phyloP scores from a whole-genome alignment of 2,329 filamentous ascomycete species.

The Fonsecaea pugnacius region DNA sequence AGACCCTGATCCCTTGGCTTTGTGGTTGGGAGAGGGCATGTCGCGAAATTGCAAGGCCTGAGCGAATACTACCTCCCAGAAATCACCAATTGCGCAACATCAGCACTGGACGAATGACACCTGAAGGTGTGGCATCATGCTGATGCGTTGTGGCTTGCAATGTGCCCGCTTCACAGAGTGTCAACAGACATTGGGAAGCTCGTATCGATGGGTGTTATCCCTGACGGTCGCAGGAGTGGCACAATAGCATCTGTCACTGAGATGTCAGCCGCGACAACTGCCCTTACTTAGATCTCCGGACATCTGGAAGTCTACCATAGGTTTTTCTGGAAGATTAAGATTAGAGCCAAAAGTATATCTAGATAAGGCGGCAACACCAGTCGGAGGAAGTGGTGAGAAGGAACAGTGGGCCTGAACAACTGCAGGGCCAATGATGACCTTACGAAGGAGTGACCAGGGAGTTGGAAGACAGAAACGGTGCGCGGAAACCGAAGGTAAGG shows the following conservation, averaged over 20 bases:
- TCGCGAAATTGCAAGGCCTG: conserved; percentile 2
- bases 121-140: conserved; percentile 19
- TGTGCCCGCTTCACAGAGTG: conserved; percentile 6
- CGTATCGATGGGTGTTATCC: neutral
- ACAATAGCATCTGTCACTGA: conserved; percentile 13
- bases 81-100: conserved; percentile 8
- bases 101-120: conserved; percentile 10
- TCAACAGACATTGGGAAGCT: neutral
- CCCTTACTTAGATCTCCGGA: neutral
- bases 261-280: conserved; percentile 12
- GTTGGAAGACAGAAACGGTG: conserved; percentile 1
- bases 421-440: conserved; percentile 10
- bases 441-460: conserved; percentile 24
- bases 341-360: conserved; percentile 7
- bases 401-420: conserved; percentile 7
- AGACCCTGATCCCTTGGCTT: conserved; percentile 18
- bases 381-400: conserved; percentile 10
- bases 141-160: conserved; percentile 11
- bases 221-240: neutral
- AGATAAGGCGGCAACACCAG: conserved; percentile 11
- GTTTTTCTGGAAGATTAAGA: conserved; percentile 18
- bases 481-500: conserved; percentile 8
- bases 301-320: conserved; percentile 6
- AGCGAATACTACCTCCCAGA: conserved; percentile 7
- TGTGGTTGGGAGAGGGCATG: conserved; percentile 32